Evolutionary conservation across 2,329 filamentous ascomycete species (phyloP).

Genomic region (Botryotinia convoluta): DNA sequence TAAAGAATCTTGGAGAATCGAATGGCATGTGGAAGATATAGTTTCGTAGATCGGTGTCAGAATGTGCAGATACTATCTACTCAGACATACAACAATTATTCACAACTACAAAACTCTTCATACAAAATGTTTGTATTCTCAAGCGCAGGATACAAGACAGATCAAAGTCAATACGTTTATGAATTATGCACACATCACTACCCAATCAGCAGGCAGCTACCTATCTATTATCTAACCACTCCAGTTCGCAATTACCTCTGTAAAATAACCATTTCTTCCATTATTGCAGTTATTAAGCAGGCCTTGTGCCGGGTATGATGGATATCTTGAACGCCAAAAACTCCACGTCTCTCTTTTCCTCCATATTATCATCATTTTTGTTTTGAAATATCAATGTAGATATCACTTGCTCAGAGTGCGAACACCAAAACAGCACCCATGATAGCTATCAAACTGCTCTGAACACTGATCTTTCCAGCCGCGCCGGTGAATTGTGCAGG

Average conservation of each 20-base stretch:
- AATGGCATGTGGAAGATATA: background rate
- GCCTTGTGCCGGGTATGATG: background rate
- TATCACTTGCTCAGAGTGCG: background rate
- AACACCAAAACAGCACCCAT: background rate
- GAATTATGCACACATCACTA: background rate
- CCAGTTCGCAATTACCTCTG: background rate
- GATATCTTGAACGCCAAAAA: conserved; percentile 7
- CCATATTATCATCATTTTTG: background rate
- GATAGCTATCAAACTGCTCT: background rate
- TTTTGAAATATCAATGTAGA: background rate
- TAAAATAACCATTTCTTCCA: background rate
- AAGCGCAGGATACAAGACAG: background rate
- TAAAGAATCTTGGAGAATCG: background rate
- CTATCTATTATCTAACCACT: background rate
- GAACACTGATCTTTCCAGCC: background rate
- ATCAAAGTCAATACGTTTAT: background rate
- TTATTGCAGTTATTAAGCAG: background rate
- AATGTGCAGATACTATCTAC: background rate
- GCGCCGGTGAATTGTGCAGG: conserved; percentile 16
- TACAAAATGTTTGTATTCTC: background rate
- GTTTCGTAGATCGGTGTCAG: background rate
- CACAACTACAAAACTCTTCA: background rate
- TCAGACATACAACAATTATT: background rate
- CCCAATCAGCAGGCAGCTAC: background rate
- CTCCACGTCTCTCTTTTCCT: background rate